Evolutionary conservation across 257 asterid genomes (phyloP).

Genomic region (Przewalskia tangutica): DNA sequence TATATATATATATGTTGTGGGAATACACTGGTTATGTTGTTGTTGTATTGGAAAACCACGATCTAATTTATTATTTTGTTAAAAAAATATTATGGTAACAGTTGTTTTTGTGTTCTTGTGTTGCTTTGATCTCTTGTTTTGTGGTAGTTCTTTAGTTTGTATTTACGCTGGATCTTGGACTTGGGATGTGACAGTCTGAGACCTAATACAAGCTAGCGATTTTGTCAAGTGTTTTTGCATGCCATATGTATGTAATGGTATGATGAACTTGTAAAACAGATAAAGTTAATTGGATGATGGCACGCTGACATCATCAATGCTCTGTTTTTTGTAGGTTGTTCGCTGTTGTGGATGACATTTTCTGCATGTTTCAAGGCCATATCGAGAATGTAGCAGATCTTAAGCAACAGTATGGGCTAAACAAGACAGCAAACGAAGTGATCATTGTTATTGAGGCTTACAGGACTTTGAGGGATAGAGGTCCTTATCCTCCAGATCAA

Average conservation of each 20-base stretch:
- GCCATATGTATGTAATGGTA: neutral
- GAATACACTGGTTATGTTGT: too few species aligned
- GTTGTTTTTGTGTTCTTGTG: neutral
- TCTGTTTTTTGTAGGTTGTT: constrained; percentile 39
- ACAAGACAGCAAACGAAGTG: constrained; percentile 41
- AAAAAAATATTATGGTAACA: neutral
- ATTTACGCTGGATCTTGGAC: neutral
- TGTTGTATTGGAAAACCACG: neutral
- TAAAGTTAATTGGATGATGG: neutral
- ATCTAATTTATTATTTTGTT: neutral
- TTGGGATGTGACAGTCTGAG: neutral
- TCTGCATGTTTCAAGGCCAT: constrained; percentile 94
- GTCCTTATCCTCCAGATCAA: constrained; percentile 78
- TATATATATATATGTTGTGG: too few species aligned
- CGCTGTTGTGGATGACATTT: constrained; percentile 78
- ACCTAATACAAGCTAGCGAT: neutral
- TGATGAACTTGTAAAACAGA: neutral
- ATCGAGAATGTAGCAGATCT: constrained; percentile 79
- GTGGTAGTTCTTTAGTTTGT: neutral
- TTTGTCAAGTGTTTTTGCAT: neutral
- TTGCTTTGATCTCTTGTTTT: neutral
- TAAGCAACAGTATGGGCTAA: constrained; percentile 89
- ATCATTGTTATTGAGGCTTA: too few species aligned
- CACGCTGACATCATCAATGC: neutral
- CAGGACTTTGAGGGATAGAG: too few species aligned